A percentile compares a stretch with the other conserved stretches of the same genome.
Evolutionary conservation across 805 yeast genomes (phyloP).

Genomic region (Barnettozyma californica): DNA sequence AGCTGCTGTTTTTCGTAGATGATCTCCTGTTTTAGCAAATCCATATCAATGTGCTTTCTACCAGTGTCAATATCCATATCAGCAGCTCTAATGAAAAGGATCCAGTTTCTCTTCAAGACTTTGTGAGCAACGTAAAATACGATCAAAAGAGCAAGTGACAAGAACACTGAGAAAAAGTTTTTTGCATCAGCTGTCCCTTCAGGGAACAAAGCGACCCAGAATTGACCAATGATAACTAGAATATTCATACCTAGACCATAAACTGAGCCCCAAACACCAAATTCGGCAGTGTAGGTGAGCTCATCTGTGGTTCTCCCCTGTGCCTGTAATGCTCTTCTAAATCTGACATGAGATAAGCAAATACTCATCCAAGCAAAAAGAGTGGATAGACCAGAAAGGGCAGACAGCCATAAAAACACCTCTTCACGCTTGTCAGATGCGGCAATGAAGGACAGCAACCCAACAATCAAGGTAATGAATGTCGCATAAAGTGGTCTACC

Average conservation of each 20-base stretch:
- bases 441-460: slow-evolving; percentile 53
- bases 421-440: slow-evolving; percentile 46
- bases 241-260: slow-evolving; percentile 55
- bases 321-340: slow-evolving; percentile 54
- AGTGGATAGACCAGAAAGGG: slow-evolving; percentile 58
- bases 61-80: slow-evolving; percentile 61
- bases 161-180: slow-evolving; percentile 59
- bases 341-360: slow-evolving; percentile 54
- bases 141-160: slow-evolving; percentile 59
- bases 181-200: slow-evolving; percentile 47
- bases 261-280: slow-evolving; percentile 63
- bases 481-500: slow-evolving; percentile 67
- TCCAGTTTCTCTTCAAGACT: slow-evolving; percentile 41
- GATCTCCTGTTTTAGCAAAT: slow-evolving; percentile 49
- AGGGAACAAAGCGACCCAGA: slow-evolving; percentile 81
- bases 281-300: slow-evolving; percentile 58
- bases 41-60: slow-evolving; percentile 55
- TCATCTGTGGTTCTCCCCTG: slow-evolving; percentile 65
- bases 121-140: slow-evolving; percentile 55
- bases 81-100: slow-evolving; percentile 35
- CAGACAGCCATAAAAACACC: slow-evolving; percentile 61
- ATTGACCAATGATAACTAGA: slow-evolving; percentile 65
- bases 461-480: slow-evolving; percentile 44
- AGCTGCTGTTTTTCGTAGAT: slow-evolving; percentile 51
- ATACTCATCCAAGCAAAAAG: slow-evolving; percentile 62